Conservation (phyloP, 495 filamentous ascomycete genomes). For the Parathielavia hyrcaniae region DNA sequence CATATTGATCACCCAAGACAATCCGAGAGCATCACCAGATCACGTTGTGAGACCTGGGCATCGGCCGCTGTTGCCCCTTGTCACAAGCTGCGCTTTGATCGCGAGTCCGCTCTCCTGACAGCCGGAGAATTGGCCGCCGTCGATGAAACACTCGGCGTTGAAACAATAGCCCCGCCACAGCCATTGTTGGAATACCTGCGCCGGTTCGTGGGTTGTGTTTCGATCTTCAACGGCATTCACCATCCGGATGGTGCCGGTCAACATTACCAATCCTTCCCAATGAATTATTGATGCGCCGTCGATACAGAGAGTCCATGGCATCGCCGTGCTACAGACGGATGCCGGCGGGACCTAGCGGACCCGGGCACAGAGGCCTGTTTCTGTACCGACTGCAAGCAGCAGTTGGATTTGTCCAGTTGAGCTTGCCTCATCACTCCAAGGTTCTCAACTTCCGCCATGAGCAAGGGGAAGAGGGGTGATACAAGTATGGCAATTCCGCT, state of each 20-base stretch:
- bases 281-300: too few relatives aligned
- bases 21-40: background rate
- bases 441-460: background rate
- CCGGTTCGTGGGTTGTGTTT: background rate
- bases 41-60: background rate
- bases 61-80: background rate
- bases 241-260: too few relatives aligned
- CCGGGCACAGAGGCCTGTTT: background rate
- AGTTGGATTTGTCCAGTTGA: background rate
- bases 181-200: too few relatives aligned
- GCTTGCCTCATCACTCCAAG: background rate
- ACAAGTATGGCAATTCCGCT: background rate
- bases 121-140: too few relatives aligned
- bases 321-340: background rate
- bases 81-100: constrained; percentile 3
- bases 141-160: too few relatives aligned
- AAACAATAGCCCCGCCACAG: too few relatives aligned
- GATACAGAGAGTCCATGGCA: background rate
- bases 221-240: background rate
- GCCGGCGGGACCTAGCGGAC: background rate
- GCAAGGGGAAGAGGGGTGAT: too few relatives aligned
- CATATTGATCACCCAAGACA: background rate
- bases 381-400: background rate
- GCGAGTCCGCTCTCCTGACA: constrained; percentile 5
- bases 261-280: too few relatives aligned